Base-by-base conservation (phyloP, 2,329 filamentous ascomycete genomes). In the Teratosphaeria pseudoeucalypti region DNA sequence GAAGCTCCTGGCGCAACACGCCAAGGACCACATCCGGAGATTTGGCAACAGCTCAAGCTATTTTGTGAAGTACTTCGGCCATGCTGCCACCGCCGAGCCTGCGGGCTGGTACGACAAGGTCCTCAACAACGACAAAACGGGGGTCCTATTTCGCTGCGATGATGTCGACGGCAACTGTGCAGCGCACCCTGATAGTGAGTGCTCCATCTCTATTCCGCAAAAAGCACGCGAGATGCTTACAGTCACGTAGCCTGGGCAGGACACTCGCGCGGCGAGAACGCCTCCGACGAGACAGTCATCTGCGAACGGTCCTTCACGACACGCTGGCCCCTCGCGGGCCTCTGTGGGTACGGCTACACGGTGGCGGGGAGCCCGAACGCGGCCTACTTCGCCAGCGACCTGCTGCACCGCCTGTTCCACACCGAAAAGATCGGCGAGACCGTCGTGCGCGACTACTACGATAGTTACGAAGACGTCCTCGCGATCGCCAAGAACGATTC, bases 331-430 rank as follows among this genome's bases (percentile, higher is more conserved):
- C 79, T 89, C 7, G 76, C 79, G 56, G 78, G 79, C 34, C 76
- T 88, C 67, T 89, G 86, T 71, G 78, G 77, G 29, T 74, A 80
- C 19, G 86, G 85, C 56, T 88, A 86, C 73, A 83, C 79, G 7
- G 81, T 89, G 7, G 77, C 83, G 6, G 73, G 74, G 12, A 79
- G 77, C 4, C 72, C 78, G 29, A 79, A 82, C 16, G 85, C 85
- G 70, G 79, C 79, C 47, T 88, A 81, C 77, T 89, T 83, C 78
- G 85, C 82, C 0, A 80, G 80, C 1, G 86, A 89, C 63, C 77
- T 89, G 29, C 73, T 89, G 57, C 86, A 89, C 72, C 83, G 86
- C 27, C 73, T 88, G 3, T 81, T 83, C 63, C 86, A 89, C 71
- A 74, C 87, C 9, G 81, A 84, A 3, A 74, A 74, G 32, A 78